Conservation (phyloP, 2,329 filamentous ascomycete species). For the Penicillium sp. region DNA sequence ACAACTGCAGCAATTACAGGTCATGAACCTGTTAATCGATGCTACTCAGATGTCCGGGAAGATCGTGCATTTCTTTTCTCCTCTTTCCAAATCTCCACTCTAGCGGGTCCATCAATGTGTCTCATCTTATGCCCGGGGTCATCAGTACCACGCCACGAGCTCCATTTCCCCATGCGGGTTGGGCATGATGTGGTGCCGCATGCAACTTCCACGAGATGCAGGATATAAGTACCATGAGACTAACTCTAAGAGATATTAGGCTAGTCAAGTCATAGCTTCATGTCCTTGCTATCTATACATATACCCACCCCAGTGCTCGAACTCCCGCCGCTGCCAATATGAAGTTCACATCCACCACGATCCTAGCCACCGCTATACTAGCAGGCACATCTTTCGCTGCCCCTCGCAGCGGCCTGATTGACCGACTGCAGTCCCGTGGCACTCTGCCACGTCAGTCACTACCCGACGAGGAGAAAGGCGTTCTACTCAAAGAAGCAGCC, state of each 20-base stretch:
- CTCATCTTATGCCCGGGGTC: background rate
- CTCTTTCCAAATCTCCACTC: background rate
- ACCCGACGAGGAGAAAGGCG: slow-evolving; percentile 15
- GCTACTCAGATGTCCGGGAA: background rate
- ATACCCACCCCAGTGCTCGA: background rate
- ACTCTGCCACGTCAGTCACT: slow-evolving; percentile 21
- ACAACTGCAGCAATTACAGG: background rate
- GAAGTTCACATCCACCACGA: slow-evolving; percentile 20
- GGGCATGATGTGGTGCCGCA: slow-evolving; percentile 6
- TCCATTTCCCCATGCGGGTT: slow-evolving; percentile 17
- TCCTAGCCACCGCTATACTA: slow-evolving; percentile 20
- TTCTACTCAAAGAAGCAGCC: slow-evolving; percentile 11
- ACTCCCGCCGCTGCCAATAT: slow-evolving; percentile 16
- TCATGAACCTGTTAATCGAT: background rate
- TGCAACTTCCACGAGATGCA: slow-evolving; percentile 8
- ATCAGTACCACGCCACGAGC: slow-evolving; percentile 5
- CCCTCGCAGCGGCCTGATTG: slow-evolving; percentile 22
- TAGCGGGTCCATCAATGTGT: slow-evolving; percentile 1
- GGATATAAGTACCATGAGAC: slow-evolving; percentile 9
- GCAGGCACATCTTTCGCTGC: slow-evolving; percentile 23
- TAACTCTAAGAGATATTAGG: background rate
- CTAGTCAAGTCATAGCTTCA: background rate
- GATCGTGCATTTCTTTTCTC: background rate
- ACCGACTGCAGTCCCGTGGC: slow-evolving; percentile 25
- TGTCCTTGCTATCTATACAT: background rate